phyloP scores from a whole-genome alignment of 805 yeast species.

The Henningerozyma blattae region DNA sequence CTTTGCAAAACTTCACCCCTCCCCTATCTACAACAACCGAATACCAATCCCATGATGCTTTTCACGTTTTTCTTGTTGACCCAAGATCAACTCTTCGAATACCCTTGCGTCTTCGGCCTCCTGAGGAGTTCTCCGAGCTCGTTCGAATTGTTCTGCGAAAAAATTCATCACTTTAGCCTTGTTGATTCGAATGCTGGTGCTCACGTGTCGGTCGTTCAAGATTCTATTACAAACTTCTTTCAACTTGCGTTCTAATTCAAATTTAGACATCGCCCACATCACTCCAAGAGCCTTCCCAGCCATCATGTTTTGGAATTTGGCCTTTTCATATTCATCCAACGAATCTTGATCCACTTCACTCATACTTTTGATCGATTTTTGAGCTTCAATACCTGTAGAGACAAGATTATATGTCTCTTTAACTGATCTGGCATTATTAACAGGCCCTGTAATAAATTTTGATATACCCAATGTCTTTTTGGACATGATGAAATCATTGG shows the following conservation, averaged over 20 bases:
- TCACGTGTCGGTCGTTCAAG: constrained; percentile 49
- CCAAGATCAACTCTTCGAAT: constrained; percentile 84
- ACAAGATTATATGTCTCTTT: constrained; percentile 73
- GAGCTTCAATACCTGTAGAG: constrained; percentile 78
- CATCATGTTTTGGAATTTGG: constrained; percentile 64
- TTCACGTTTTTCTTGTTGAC: constrained; percentile 41
- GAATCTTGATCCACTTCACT: constrained; percentile 50
- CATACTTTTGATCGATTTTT: constrained; percentile 58
- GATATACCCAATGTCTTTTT: constrained; percentile 75
- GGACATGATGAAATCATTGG: constrained; percentile 55
- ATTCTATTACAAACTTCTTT: constrained; percentile 73
- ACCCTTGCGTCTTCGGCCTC: constrained; percentile 83
- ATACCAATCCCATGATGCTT: background rate
- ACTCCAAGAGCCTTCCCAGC: constrained; percentile 83
- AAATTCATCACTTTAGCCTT: constrained; percentile 68
- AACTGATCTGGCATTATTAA: constrained; percentile 69
- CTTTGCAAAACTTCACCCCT: too few relatives aligned
- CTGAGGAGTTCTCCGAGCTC: constrained; percentile 59
- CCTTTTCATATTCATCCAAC: constrained; percentile 43
- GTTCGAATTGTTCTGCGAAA: constrained; percentile 56
- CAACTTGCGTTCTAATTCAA: constrained; percentile 63
- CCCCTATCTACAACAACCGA: too few relatives aligned
- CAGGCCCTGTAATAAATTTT: constrained; percentile 64
- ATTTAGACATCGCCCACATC: constrained; percentile 88
- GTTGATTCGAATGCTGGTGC: constrained; percentile 44